Evolutionary conservation across 202 grass and related monocot genomes (phyloP), one percentile per base, ranked within the genome.

Genomic region (Saccharum hybrid): DNA sequence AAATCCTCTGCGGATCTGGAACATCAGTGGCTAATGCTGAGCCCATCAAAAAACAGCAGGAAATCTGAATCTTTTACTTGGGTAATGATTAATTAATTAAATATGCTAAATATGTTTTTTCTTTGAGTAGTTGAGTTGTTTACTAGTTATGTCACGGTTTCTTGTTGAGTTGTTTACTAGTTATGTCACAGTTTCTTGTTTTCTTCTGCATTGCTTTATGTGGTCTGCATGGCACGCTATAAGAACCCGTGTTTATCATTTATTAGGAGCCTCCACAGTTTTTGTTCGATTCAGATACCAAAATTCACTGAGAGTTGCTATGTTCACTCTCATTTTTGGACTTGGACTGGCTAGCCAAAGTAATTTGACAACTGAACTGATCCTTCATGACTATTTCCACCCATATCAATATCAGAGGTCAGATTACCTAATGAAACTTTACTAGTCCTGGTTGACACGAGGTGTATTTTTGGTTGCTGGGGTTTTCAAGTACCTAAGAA

Each of bases 131-230:
- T 34, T 85, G 82, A 85, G 66, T 66, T 63, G 28, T 70, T 86
- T 22, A 70, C 13, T 61, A 49, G 31, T 52, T 23, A 34, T 85
- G 54, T 6, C 40, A 71, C 33, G 3, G 12, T 71, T 39, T 19
- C 14, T 78, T 85, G 40, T 34, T 85, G 82, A 85, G 66, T 66
- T 63, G 28, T 70, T 86, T 31, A 70, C 13, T 61, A 49, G 31
- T 52, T 23, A 34, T 85, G 54, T 6, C 40, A 71, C 33, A 2
- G 12, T 71, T 39, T 19, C 14, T 78, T 85, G 40, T 49, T 78
- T 70, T 85, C 56, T 64, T 72, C 10, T 79, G 6, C 23, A 2
- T 77, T 12, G 40, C 54, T 40, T 64, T 45, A 59, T 48, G n/a
- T 57, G 42, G 63, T 85, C 10, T 80, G 10, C 10, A 18, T 5